These are phyloP conservation scores for Ulvella scutata DNA, from an alignment of 139 green algal species.

Conservation along the genomic window DNA sequence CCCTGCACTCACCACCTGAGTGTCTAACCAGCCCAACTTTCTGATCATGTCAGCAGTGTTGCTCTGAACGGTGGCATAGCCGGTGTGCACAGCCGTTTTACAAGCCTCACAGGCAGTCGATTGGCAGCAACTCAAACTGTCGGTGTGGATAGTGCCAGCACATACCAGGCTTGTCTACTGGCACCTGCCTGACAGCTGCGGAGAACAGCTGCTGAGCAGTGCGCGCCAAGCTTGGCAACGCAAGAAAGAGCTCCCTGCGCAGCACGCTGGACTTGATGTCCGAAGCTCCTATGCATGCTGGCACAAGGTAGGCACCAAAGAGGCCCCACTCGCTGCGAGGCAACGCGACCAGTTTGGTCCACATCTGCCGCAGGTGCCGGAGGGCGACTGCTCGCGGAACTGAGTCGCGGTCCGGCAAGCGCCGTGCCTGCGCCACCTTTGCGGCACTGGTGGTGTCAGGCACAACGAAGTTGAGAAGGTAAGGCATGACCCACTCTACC, in stretches of 20 bases:
- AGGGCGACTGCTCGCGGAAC: not conserved
- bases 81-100: no score
- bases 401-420: not conserved
- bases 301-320: not conserved
- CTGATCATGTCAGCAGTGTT: no score
- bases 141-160: no score
- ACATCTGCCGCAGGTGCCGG: slow-evolving; percentile 1
- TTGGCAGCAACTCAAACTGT: no score
- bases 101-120: no score
- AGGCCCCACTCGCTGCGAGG: not conserved
- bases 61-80: no score
- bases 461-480: not conserved
- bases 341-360: not conserved
- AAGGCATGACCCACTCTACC: not conserved
- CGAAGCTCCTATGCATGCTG: not conserved
- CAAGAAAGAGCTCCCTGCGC: not conserved
- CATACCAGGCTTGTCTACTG: no score
- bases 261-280: not conserved
- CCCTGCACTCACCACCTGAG: no score
- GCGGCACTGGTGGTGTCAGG: not conserved
- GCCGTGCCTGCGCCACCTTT: not conserved
- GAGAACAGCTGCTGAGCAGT: not conserved
- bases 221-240: not conserved
- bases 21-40: no score
- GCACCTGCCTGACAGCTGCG: not conserved